Evolutionary conservation across 2,329 filamentous ascomycete genomes (phyloP).

Genomic region (Xylaria hypoxylon): DNA sequence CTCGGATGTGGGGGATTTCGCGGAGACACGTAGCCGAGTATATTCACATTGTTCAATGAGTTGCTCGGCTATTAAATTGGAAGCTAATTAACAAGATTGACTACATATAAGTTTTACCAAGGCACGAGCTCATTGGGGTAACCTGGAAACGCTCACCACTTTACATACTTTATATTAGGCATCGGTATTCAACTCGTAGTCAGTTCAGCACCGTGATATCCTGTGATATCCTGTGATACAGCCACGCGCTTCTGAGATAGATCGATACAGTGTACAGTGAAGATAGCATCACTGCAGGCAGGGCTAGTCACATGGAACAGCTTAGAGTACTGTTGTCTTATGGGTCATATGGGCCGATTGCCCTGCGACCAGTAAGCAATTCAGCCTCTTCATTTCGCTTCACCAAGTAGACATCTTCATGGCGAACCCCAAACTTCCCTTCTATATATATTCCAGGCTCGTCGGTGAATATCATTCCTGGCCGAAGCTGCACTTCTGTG

Average conservation of each 20-base stretch:
- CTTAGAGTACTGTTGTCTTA: neutral
- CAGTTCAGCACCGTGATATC: too few species aligned
- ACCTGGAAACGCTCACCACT: neutral
- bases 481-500: slow-evolving; percentile 56
- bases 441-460: slow-evolving; percentile 73
- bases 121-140: neutral
- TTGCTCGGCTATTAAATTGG: neutral
- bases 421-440: slow-evolving; percentile 69
- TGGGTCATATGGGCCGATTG: slow-evolving; percentile 65
- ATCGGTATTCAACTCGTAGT: too few species aligned
- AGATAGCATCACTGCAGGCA: neutral
- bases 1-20: neutral
- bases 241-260: too few species aligned
- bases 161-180: too few species aligned
- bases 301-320: neutral
- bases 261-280: neutral
- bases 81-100: neutral
- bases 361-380: slow-evolving; percentile 65
- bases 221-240: neutral
- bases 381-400: slow-evolving; percentile 64
- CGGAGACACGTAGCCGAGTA: neutral
- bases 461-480: slow-evolving; percentile 72
- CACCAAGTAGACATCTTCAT: slow-evolving; percentile 72
- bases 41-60: neutral
- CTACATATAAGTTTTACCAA: neutral